Evolutionary conservation across 73 alveolate genomes (phyloP).

Genomic region (Paramecium sexaurelia): DNA sequence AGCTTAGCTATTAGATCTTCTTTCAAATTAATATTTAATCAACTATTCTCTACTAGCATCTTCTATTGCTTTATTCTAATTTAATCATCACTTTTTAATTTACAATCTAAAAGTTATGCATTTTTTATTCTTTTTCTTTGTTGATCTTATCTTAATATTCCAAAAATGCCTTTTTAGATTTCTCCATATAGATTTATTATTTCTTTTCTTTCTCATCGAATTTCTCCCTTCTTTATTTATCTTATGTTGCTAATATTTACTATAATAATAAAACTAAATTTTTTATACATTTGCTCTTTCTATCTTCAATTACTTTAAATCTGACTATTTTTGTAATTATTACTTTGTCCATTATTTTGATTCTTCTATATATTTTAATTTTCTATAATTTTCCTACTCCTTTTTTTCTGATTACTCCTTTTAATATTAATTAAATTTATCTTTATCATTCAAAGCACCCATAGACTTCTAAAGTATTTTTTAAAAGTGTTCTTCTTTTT

Average conservation of each 20-base stretch:
- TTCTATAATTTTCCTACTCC: neutral
- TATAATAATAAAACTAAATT: neutral
- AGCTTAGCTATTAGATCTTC: neutral
- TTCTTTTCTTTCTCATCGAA: slow-evolving; percentile 36
- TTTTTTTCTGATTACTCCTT: neutral
- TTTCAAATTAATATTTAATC: neutral
- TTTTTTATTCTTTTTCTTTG: slow-evolving; percentile 1
- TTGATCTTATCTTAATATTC: neutral
- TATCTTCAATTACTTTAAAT: neutral
- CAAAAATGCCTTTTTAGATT: neutral
- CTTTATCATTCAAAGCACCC: neutral
- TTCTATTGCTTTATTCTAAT: slow-evolving; percentile 8
- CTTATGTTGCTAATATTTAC: neutral
- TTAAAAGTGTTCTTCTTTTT: neutral
- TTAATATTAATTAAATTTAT: neutral
- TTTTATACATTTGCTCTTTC: slow-evolving; percentile 1
- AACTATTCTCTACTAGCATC: slow-evolving; percentile 24
- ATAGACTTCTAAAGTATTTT: neutral
- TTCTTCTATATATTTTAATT: slow-evolving; percentile 34
- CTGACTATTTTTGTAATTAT: neutral
- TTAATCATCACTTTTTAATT: neutral
- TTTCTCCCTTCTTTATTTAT: neutral
- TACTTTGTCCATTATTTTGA: neutral
- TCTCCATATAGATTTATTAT: neutral
- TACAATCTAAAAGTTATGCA: neutral